Percentiles rank a stretch among this genome's conserved stretches.
phyloP scores from a whole-genome alignment of 208 protist genomes.

The Lotmaria passim region DNA sequence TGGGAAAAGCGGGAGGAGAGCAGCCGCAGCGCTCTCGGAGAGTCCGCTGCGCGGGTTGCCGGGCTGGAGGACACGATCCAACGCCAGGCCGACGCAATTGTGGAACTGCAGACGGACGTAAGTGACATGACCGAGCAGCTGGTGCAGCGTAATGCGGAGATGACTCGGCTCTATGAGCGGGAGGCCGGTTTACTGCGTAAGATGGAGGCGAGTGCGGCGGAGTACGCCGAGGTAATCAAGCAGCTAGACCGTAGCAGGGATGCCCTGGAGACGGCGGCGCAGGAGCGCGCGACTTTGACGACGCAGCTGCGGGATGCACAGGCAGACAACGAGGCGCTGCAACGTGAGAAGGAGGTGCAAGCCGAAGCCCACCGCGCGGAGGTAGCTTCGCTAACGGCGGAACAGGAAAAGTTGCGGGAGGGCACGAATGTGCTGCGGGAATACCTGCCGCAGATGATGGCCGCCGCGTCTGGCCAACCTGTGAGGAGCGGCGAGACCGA shows the following conservation, averaged over 20 bases:
- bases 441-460: conserved; percentile 11
- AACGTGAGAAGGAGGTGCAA: conserved; percentile 1
- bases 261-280: conserved; percentile 46
- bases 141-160: not conserved
- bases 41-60: conserved; percentile 29
- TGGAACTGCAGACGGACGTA: conserved; percentile 50
- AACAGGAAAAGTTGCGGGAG: conserved; percentile 3
- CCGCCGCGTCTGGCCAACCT: conserved; percentile 2
- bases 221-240: conserved; percentile 47
- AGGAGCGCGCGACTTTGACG: conserved; percentile 41
- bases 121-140: conserved; percentile 31
- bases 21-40: conserved; percentile 7
- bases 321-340: conserved; percentile 42
- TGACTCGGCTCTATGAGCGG: not conserved
- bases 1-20: conserved; percentile 32
- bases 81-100: conserved; percentile 43
- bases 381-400: not conserved
- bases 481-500: not conserved
- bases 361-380: not conserved
- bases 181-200: conserved; percentile 20
- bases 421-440: conserved; percentile 12
- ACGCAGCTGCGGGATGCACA: conserved; percentile 34
- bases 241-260: conserved; percentile 58
- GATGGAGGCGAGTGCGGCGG: conserved; percentile 41
- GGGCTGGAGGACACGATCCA: conserved; percentile 30